Evolutionary conservation across 129 eudicot genomes (phyloP), one percentile per base, ranked within the genome.

Genomic region (Apium graveolens): DNA sequence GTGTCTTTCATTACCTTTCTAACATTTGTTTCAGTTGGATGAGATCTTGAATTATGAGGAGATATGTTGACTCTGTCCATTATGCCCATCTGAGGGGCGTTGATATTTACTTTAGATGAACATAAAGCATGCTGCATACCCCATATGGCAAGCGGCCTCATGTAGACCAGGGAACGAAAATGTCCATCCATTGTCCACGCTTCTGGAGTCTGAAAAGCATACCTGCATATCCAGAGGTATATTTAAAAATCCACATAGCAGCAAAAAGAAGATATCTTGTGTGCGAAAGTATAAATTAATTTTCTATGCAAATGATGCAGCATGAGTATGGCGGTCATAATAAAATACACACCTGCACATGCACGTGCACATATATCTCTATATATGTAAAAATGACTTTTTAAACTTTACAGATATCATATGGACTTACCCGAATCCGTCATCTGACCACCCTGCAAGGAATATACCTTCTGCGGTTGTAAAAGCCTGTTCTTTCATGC

Each of bases 121-220:
- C 91, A 80, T 37, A 95, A 76, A 24, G 99, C 99, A 87, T 90
- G 82, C 71, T 95, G 97, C 99, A 95, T 95, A 3, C 90, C 96
- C 99, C 97, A 95, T 77, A 95, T 90, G 18, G 99, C 83, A 31
- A 95, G 93, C 10, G 97, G 97, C 86, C 99, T 88, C 99, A 95
- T 95, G 80, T 95, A 95, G 71, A 92, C 84, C 21, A 95, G 91
- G 12, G 99, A 95, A 57, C 99, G 88, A 44, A 90, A 95, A 74
- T 92, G 96, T 26, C 99, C 97, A 69, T 90, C 99, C 60, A 81
- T 90, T 3, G 97, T 86, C 99, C 99, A 95, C 5, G 86, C 99
- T 81, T 95, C 99, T 8, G 99, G 99, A 4, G 99, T 95, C 70
- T 95, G 99, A 75, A 95, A 95, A 27, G 92, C 83, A 68, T 95